Base-by-base conservation (phyloP, 768 basidiomycete genomes). In the Rhizopogon salebrosus region DNA sequence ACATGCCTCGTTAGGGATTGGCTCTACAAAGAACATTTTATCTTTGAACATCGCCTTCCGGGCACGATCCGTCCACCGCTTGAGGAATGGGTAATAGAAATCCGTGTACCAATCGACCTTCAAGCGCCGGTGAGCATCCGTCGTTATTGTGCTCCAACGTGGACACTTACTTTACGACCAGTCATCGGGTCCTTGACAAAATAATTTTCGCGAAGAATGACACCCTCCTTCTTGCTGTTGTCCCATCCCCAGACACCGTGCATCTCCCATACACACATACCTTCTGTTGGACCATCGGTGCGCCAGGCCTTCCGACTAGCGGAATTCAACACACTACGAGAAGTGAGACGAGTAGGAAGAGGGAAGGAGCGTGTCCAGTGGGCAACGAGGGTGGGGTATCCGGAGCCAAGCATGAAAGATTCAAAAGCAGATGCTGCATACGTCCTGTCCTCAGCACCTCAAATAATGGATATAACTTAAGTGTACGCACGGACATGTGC, bases 201-300 rank as follows among this genome's bases (percentile, higher is more conserved):
- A 64, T 97, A 98, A 57, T 77, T 88, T 64, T 92, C 90, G 43
- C 89, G 77, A 50, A 98, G 68, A 3, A 89, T 83, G 1, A 95
- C 84, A 0, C 84, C 85, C 55, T 81, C 75, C 13, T 83, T 68
- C 60, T 83, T 85, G 26, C 70, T 71, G 5, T 66, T 70, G 61
- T 92, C 87, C 85, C 87, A 98, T 0, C 84, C 82, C 95, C 97
- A 99, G 4, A 98, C 90, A 16, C 89, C 91, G 57, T 98, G 93
- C 72, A 85, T 79, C 61, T 90, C 86, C 94, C 94, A 95, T 3
- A 94, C 59, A 62, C 94, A 97, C 53, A 76, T 66, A 13, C 86
- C 83, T 56, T 65, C 49, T 0, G 86, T 89, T 11, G 92, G 90
- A 0, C 92, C 90, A 60, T 89, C 84, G 5, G 67, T 62, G 13